Evolutionary conservation across 768 basidiomycete genomes (phyloP), one percentile per base, ranked within the genome.

Genomic region (Mycena alexandri): DNA sequence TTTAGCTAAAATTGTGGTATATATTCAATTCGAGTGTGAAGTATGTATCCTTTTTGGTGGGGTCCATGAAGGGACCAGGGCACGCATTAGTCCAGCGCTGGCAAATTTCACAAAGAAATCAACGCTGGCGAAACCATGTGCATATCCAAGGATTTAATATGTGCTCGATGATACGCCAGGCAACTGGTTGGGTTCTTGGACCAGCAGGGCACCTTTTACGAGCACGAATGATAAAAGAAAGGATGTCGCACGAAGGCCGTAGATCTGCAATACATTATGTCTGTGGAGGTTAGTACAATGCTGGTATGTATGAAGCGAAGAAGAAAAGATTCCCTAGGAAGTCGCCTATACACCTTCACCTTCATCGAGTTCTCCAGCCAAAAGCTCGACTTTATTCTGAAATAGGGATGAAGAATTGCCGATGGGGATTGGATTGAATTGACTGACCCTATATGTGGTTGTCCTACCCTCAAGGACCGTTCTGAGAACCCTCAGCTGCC

Each of bases 81-180:
- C 29, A 19, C 46, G 33, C 48, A 52, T 24, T 13, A 12, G 29
- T 44, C 43, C 60, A 63, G 53, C 59, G 50, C 29, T 51, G 67
- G 17, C 8, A 12, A 58, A 54, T 55, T 59, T 43, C 57, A 33
- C 42, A 33, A 51, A 34, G 62, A 42, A 61, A 42, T 47, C 67
- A 55, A 46, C 71, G 57, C 46, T 52, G 61, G 55, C 55, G 29
- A 50, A 22, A 50, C 13, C 38, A 51, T 29, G 54, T 19, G 59
- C 54, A 68, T 29, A 62, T 46, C 11, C 34, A 67, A 50, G 58
- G 66, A 48, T 69, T 83, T 71, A 52, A 80, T 92, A 43, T 92
- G 72, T 86, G 92, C 90, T 90, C 89, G 87, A 90, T 82, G 77
- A 93, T 93, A 93, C 91, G 89, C 91, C 90, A 79, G 61, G 65